Conservation (phyloP, 2,329 filamentous ascomycete genomes). For the Apiospora aurea region DNA sequence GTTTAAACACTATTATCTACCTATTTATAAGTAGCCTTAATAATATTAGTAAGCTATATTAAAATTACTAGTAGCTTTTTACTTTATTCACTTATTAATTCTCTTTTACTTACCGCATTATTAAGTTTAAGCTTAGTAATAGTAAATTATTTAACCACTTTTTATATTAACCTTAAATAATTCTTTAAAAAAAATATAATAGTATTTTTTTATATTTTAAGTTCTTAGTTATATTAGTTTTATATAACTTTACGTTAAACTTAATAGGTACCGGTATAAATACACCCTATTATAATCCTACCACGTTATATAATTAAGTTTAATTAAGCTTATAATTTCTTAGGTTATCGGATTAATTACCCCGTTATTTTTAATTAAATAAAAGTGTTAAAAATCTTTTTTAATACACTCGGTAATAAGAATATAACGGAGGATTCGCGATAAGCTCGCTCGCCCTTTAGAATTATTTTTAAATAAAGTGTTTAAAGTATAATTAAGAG, state of each 20-base stretch:
- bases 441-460: conserved; percentile 4
- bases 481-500: background rate
- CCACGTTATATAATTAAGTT: background rate
- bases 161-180: background rate
- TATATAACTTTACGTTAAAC: background rate
- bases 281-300: background rate
- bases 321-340: background rate
- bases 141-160: background rate
- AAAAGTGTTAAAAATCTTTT: background rate
- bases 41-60: background rate
- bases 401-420: background rate
- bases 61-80: background rate
- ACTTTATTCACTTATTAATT: background rate
- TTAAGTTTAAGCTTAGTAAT: background rate
- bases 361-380: background rate
- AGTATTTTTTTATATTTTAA: background rate
- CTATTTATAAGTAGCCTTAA: background rate
- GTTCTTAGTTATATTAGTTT: background rate
- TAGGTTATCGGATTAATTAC: background rate
- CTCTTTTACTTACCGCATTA: background rate
- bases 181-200: background rate
- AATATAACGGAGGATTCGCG: background rate
- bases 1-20: conserved; percentile 8
- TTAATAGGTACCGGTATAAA: background rate
- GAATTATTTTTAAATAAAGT: background rate